phyloP scores from a whole-genome alignment of 2,329 filamentous ascomycete genomes.

The Pseudocercospora vitis region DNA sequence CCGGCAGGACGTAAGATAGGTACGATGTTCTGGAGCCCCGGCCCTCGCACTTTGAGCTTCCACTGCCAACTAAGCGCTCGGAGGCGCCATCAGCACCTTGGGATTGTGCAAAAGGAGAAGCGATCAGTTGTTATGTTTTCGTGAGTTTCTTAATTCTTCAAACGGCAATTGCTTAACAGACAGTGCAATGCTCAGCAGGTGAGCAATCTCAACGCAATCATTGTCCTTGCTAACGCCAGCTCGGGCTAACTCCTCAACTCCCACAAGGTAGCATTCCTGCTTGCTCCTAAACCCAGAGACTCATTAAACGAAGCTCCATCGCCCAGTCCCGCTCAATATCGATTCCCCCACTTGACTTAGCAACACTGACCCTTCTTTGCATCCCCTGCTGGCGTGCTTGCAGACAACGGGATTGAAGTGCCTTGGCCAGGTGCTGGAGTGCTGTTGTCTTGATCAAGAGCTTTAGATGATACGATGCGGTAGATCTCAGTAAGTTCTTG shows the following conservation, averaged over 20 bases:
- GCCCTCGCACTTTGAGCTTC: too few relatives aligned
- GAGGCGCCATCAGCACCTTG: too few relatives aligned
- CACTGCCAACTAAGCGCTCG: too few relatives aligned
- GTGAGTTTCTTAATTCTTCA: not conserved
- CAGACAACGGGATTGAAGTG: slow-evolving; percentile 75
- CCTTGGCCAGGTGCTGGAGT: slow-evolving; percentile 72
- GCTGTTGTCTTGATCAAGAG: slow-evolving; percentile 72
- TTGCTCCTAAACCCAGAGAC: slow-evolving; percentile 8
- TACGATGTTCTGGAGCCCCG: too few relatives aligned
- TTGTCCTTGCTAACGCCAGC: not conserved
- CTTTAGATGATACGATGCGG: slow-evolving; percentile 97
- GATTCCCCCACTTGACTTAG: slow-evolving; percentile 20
- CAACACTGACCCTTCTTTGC: slow-evolving; percentile 81
- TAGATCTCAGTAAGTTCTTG: slow-evolving; percentile 99
- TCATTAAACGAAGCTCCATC: not conserved
- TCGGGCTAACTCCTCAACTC: slow-evolving; percentile 2
- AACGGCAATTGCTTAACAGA: not conserved
- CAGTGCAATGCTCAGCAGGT: not conserved
- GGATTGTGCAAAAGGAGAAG: not conserved
- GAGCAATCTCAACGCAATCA: not conserved
- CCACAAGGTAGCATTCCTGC: not conserved
- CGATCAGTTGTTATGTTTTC: not conserved
- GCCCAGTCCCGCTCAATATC: slow-evolving; percentile 42
- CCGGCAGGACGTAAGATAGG: too few relatives aligned
- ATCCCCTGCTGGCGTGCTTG: slow-evolving; percentile 81